Evolutionary conservation across 331 rosid species (phyloP).

Genomic region (Malus hybrid): DNA sequence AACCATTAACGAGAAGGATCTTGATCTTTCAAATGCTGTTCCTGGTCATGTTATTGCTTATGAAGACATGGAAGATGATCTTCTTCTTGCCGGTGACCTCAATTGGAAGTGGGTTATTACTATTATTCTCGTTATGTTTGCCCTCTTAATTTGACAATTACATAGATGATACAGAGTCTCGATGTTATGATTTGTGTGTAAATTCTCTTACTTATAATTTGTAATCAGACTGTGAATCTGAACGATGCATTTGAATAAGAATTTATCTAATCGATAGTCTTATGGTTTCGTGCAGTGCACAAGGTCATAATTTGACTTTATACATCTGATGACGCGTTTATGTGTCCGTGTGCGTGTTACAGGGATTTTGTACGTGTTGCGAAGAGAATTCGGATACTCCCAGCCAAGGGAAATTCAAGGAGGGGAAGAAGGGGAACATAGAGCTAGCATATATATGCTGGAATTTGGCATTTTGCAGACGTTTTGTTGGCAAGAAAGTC

Average conservation of each 20-base stretch:
- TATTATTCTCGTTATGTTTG: neutral
- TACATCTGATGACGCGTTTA: neutral
- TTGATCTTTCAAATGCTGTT: conserved; percentile 72
- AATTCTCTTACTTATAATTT: neutral
- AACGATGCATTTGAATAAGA: neutral
- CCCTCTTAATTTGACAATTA: neutral
- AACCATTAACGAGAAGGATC: neutral
- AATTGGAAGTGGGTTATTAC: conserved; percentile 57
- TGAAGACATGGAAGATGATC: conserved; percentile 88
- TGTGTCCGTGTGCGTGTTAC: conserved; percentile 5
- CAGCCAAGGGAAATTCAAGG: conserved; percentile 51
- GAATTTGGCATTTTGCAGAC: conserved; percentile 8
- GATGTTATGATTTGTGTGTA: neutral
- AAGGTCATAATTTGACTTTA: neutral
- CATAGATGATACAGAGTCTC: neutral
- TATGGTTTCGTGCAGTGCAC: neutral
- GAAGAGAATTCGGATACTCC: conserved; percentile 75
- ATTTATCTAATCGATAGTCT: no score
- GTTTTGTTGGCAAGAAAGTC: conserved; percentile 15
- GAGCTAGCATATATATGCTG: conserved; percentile 2
- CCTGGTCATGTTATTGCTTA: conserved; percentile 83
- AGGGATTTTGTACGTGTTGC: conserved; percentile 94
- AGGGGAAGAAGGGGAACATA: conserved; percentile 22
- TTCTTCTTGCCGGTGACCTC: conserved; percentile 92
- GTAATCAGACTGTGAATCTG: neutral